Evolutionary conservation across 257 asterid genomes (phyloP).

Genomic region (Fraxinus pennsylvanica): DNA sequence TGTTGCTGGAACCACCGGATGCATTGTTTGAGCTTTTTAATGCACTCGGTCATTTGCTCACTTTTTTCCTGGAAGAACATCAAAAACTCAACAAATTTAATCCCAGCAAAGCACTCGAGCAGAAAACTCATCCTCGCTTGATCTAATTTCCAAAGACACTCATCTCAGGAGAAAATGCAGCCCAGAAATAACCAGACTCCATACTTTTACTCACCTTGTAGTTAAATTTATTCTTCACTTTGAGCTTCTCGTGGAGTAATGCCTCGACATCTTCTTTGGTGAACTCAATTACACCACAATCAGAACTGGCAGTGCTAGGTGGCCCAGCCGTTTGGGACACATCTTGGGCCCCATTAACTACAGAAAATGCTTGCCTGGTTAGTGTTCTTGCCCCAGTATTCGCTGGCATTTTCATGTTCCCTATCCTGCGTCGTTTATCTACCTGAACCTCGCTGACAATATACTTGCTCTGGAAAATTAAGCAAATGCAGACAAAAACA

Average conservation of each 20-base stretch:
- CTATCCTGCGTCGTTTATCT: slow-evolving; percentile 74
- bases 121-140: neutral
- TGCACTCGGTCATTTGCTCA: slow-evolving; percentile 64
- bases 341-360: slow-evolving; percentile 78
- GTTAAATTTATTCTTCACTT: slow-evolving; percentile 61
- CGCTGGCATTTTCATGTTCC: slow-evolving; percentile 59
- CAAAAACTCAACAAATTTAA: neutral
- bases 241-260: slow-evolving; percentile 69
- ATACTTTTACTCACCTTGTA: slow-evolving; percentile 3
- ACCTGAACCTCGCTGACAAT: slow-evolving; percentile 54
- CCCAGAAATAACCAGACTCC: slow-evolving; percentile 25
- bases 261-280: slow-evolving; percentile 72
- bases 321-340: slow-evolving; percentile 59
- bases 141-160: slow-evolving; percentile 8
- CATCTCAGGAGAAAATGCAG: neutral
- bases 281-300: slow-evolving; percentile 57
- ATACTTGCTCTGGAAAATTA: slow-evolving; percentile 53
- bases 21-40: slow-evolving; percentile 73
- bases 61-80: slow-evolving; percentile 64
- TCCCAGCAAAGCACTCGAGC: neutral
- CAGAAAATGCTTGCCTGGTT: slow-evolving; percentile 68
- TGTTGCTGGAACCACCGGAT: slow-evolving; percentile 85
- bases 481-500: slow-evolving; percentile 4
- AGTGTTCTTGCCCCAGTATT: slow-evolving; percentile 44
- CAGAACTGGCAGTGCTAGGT: slow-evolving; percentile 68